Evolutionary conservation across 2,329 filamentous ascomycete genomes (phyloP), one percentile per base, ranked within the genome.

Genomic region (Pseudogymnoascus sp.): DNA sequence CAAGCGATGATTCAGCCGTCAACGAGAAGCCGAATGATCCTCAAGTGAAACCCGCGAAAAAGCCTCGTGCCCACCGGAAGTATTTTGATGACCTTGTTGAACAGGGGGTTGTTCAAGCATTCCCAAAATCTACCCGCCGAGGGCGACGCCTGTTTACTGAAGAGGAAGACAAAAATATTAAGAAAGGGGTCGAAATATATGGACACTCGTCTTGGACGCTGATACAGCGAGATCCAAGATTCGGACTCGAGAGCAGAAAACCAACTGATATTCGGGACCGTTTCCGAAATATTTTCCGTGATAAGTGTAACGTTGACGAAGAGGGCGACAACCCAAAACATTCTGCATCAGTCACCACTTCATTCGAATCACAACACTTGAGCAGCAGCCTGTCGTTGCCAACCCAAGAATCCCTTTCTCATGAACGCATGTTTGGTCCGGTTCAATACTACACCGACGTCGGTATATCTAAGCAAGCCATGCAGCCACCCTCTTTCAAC

Each of bases 181-280:
- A 87, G 1, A 76, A 82, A 63, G 85, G 85, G 0, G 80, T 86
- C 37, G 75, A 83, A 39, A 69, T 78, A 3, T 86, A 87, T 68
- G 85, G 85, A 0, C 82, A 40, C 6, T 59, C 84, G 7, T 80
- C 83, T 7, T 87, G 85, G 85, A 86, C 84, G 60, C 83, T 81
- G 70, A 87, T 87, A 18, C 84, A 86, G 69, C 78, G 83, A 36
- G 84, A 87, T 64, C 72, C 79, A 12, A 76, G 76, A 29, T 86
- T 84, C 71, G 76, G 83, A 63, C 74, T 87, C n/a, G 78, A 80
- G 4, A 81, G 72, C 63, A 76, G 85, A 48, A 82, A 85, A 65
- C 84, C 85, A 1, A 87, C 84, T 0, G 85, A 87, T 68, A 71
- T 87, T 60, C 77, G 85, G 64, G 85, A 87, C 65, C 78, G 85